Base-by-base conservation (phyloP, 345 rosid genomes). In the Dipteronia sinensis region DNA sequence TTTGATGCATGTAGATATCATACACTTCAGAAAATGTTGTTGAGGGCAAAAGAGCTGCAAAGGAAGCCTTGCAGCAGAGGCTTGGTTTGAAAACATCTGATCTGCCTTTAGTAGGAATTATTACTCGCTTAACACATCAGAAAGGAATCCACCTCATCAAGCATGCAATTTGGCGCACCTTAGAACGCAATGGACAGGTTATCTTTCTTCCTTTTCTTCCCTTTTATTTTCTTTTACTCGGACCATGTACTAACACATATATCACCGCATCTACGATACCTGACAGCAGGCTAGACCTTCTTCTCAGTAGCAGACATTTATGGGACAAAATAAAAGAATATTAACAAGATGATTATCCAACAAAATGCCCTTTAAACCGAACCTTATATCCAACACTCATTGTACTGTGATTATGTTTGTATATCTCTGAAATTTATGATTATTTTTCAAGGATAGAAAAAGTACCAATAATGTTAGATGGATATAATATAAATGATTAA, bases 111-210 rank as follows among this genome's bases (percentile, higher is more conserved):
- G 88, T 95, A 17, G 99, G 97, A 71, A 90, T 93, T 74, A 87
- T 93, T 75, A 85, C 92, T 27, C 97, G 98, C 75, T 91, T 95
- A 78, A 95, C 99, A 34, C 98, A 90, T 82, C 99, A 95, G 83
- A 95, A 95, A 86, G 99, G 99, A 79, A 93, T 93, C 79, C 96
- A 91, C 83, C 91, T 93, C 72, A 95, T 95, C 86, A 90, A 93
- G 84, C 96, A 95, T 74, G 99, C 99, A 12, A 90, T 95, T 20
- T 76, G 84, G 89, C 98, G 82, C 72, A 82, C 94, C 55, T 86
- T 95, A 83, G 97, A 93, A 49, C 91, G 94, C 10, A 80, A 81
- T 71, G 99, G 99, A 86, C 99, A 93, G 92, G 98, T 94, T 49
- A 34, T n/a, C 22, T 22, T 75, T 77, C 71, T 78, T 25, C 34